These are phyloP conservation scores for Stephania japonica DNA, from an alignment of 164 flowering plant genomes.

Conservation along the genomic window DNA sequence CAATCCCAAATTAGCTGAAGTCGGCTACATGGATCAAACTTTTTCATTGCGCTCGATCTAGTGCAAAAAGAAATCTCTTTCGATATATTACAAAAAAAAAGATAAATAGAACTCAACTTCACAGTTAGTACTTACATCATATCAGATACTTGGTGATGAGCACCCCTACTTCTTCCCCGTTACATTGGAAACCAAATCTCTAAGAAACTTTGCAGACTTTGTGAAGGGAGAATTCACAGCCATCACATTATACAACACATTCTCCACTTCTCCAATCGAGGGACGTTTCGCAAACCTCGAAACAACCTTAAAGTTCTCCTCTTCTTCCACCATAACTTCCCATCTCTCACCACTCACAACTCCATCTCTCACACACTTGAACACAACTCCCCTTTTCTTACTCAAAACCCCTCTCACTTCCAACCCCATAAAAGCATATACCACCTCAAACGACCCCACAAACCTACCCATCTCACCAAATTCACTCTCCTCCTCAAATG, in stretches of 20 bases:
- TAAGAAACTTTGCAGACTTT: constrained; percentile 70
- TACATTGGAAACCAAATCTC: constrained; percentile 61
- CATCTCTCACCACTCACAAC: constrained; percentile 56
- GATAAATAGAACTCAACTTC: not conserved
- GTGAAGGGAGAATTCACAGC: constrained; percentile 82
- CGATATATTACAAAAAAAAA: not conserved
- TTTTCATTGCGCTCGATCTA: no score
- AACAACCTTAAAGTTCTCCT: constrained; percentile 51
- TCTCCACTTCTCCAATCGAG: constrained; percentile 66
- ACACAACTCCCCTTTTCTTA: constrained; percentile 60
- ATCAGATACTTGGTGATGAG: not conserved
- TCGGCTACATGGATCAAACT: no score
- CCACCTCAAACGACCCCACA: constrained; percentile 66
- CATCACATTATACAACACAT: constrained; percentile 73
- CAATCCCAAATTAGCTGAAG: no score
- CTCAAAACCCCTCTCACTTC: constrained; percentile 72
- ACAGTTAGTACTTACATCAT: not conserved
- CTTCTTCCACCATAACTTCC: constrained; percentile 74
- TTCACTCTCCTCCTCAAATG: constrained; percentile 50
- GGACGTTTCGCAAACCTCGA: constrained; percentile 64
- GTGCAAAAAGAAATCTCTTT: not conserved
- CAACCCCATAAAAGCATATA: constrained; percentile 80
- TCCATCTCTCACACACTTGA: constrained; percentile 60
- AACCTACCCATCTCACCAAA: constrained; percentile 53
- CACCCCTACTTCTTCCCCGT: constrained; percentile 44